Evolutionary conservation across 169 alveolate species (phyloP).

Genomic region (Toxoplasma gondii): DNA sequence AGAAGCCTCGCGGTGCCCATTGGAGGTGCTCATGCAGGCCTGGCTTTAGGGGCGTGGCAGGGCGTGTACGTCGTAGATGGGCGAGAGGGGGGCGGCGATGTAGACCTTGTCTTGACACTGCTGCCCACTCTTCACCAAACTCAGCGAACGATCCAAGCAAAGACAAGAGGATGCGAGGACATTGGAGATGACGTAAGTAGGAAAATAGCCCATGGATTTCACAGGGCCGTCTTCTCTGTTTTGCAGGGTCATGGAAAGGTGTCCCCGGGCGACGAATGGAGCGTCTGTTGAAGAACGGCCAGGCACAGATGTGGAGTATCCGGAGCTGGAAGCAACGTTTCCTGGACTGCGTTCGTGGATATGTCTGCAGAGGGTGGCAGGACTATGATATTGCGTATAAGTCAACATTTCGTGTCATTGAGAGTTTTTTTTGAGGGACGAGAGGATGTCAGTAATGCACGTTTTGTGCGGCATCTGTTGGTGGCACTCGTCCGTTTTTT

Average conservation of each 20-base stretch:
- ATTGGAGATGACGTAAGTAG: neutral
- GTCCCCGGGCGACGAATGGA: no score
- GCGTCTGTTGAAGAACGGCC: no score
- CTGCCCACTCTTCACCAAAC: neutral
- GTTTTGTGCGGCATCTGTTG: neutral
- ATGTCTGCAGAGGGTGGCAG: neutral
- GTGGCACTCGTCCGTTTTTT: neutral
- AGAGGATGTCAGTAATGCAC: neutral
- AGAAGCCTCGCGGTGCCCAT: neutral
- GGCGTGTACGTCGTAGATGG: neutral
- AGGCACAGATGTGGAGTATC: no score
- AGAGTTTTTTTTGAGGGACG: neutral
- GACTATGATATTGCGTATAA: no score
- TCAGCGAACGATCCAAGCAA: slow-evolving; percentile 7
- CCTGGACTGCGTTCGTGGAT: neutral
- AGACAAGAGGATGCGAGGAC: slow-evolving; percentile 20
- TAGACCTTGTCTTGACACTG: slow-evolving; percentile 9
- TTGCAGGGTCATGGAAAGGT: no score
- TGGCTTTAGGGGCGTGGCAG: slow-evolving; percentile 3
- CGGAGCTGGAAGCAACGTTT: neutral
- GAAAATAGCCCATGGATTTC: neutral
- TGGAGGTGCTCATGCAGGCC: neutral
- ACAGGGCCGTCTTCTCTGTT: no score
- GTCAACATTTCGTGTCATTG: no score
- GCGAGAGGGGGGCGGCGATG: neutral